Evolutionary conservation across 2,329 filamentous ascomycete genomes (phyloP), one percentile per base, ranked within the genome.

Genomic region (Meredithiella fracta): DNA sequence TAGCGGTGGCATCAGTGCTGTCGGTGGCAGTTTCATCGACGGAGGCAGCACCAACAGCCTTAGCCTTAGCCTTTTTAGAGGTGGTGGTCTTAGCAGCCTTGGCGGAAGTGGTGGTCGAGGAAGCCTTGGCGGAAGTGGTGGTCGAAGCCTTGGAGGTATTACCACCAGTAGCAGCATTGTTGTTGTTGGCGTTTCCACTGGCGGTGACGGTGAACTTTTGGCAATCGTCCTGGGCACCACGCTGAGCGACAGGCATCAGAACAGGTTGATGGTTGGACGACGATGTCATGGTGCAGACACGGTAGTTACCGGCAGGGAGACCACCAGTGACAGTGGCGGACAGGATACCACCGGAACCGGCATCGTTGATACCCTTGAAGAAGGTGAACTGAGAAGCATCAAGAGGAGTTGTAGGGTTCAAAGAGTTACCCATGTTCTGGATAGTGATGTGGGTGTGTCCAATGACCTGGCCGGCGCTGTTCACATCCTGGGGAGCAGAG

Each of bases 361-460:
- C 72, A 59, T 80, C 78, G 66, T 82, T 80, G 68, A 82, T 79
- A 59, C 79, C 79, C 72, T 82, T 82, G 75, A 83, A 82, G 66
- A 82, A 82, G 63, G 69, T 76, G 61, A 78, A 82, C 63, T 72
- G 66, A 22, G 64, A 66, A 31, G 79, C 71, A 59, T 80, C 73
- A 4, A 78, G 71, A 26, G 78, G 72, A n/a, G 65, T 61, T 7
- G 63, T 68, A 8, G 78, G 77, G 64, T 73, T 77, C 61, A 76
- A 62, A 22, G 65, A 67, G 63, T 66, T 66, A 53, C 78, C 78
- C 51, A 76, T 68, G 59, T 76, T 70, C 66, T 82, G 79, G 47
- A 81, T 68, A 23, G 74, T 78, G 57, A 81, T 68, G 65, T 81
- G 78, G 2, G 75, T 76, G 67, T 81, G 78, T 9, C 78, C 78